phyloP scores from a whole-genome alignment of 78 protist genomes.

The Isochrysis galbana region DNA sequence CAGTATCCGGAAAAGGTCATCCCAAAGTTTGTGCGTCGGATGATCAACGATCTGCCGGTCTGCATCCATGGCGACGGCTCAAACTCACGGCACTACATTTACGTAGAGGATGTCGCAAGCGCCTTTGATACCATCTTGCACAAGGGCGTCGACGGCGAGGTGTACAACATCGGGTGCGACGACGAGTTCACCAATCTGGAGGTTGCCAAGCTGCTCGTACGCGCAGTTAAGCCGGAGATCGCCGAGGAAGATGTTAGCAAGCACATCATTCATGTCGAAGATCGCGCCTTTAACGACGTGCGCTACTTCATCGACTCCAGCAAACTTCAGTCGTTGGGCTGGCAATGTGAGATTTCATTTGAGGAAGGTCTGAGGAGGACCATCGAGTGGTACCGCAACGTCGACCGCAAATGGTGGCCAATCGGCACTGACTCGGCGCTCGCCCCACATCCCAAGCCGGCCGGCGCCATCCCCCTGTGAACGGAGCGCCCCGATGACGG shows the following conservation, averaged over 20 bases:
- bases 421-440: not conserved
- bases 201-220: constrained; percentile 49
- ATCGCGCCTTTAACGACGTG: constrained; percentile 86
- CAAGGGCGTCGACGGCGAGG: constrained; percentile 58
- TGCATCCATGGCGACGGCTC: constrained; percentile 82
- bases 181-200: constrained; percentile 51
- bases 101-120: constrained; percentile 74
- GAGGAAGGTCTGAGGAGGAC: not conserved
- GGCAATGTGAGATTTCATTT: constrained; percentile 35
- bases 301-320: constrained; percentile 57
- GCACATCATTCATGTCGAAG: constrained; percentile 59
- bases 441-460: not conserved
- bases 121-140: constrained; percentile 80
- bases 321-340: constrained; percentile 67
- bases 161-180: constrained; percentile 84
- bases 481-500: not conserved
- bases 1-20: constrained; percentile 90
- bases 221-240: not conserved
- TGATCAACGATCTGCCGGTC: not conserved
- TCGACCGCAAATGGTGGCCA: not conserved
- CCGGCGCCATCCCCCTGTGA: no score
- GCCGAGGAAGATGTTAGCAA: not conserved
- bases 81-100: constrained; percentile 67
- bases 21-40: constrained; percentile 83
- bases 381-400: not conserved